phyloP scores from a whole-genome alignment of 2,329 filamentous ascomycete genomes.

The Colletotrichum endophyticum region DNA sequence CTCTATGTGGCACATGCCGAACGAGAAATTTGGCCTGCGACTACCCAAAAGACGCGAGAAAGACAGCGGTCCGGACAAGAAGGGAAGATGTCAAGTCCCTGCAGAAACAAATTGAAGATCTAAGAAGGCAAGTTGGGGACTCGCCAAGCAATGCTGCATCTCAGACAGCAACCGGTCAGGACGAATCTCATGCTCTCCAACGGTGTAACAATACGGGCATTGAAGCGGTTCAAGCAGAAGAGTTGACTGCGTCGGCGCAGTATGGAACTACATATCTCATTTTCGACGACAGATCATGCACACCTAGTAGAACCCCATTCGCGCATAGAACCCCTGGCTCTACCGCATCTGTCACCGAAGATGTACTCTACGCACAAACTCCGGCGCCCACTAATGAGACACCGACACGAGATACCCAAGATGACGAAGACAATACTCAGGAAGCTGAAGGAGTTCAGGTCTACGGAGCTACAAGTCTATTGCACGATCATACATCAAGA shows the following conservation, averaged over 20 bases:
- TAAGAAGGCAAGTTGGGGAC: background rate
- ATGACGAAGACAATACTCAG: background rate
- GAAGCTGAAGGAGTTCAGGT: background rate
- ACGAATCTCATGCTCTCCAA: background rate
- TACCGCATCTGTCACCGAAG: background rate
- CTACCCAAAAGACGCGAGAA: background rate
- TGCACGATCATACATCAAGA: background rate
- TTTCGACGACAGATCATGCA: background rate
- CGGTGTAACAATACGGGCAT: background rate
- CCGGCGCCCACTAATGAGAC: background rate
- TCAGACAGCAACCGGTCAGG: background rate
- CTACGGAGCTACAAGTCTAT: background rate
- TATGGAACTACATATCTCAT: background rate
- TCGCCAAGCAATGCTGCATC: background rate
- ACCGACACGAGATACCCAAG: background rate
- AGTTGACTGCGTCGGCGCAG: background rate
- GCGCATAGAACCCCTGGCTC: background rate
- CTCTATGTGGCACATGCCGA: background rate
- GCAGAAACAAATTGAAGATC: background rate
- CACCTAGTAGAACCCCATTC: background rate
- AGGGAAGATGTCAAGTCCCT: background rate
- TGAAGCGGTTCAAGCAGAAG: background rate
- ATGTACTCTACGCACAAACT: background rate
- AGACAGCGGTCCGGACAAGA: background rate
- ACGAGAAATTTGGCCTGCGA: background rate